Percentiles rank a stretch among this genome's conserved stretches.
These are phyloP conservation scores for Alliaria petiolata DNA, from an alignment of 345 rosid species.

Conservation along the genomic window DNA sequence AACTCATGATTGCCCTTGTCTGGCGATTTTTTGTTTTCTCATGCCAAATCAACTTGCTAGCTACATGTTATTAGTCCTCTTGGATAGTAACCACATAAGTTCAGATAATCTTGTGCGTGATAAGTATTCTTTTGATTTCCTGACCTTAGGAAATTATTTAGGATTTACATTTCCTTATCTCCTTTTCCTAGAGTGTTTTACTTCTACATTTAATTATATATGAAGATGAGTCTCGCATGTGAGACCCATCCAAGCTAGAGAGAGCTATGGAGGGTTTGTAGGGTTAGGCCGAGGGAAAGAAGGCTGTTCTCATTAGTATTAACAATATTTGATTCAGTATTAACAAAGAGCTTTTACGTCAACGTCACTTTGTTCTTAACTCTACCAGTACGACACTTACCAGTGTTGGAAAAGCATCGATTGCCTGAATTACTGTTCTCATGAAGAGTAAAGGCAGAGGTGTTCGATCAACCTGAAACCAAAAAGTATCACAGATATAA, in stretches of 20 bases:
- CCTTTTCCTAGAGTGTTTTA: not conserved
- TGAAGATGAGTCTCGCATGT: not conserved
- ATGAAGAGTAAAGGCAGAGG: constrained; percentile 91
- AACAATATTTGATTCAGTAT: not conserved
- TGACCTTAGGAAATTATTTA: too few relatives aligned
- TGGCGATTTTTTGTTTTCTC: too few relatives aligned
- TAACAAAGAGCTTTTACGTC: too few relatives aligned
- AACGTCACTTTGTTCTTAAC: too few relatives aligned
- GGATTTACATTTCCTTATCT: too few relatives aligned
- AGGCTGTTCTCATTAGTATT: not conserved
- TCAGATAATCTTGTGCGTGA: too few relatives aligned
- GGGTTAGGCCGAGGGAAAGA: not conserved
- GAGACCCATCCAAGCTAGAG: constrained; percentile 5
- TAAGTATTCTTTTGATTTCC: too few relatives aligned
- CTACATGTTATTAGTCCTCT: too few relatives aligned
- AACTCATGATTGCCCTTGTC: too few relatives aligned
- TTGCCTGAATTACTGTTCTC: constrained; percentile 98
- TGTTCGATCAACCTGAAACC: constrained; percentile 82
- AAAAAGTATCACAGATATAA: constrained; percentile 20
- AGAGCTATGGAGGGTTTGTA: not conserved
- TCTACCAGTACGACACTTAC: constrained; percentile 37
- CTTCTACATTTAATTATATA: not conserved
- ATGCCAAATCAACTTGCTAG: too few relatives aligned
- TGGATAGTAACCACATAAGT: too few relatives aligned
- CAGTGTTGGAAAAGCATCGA: constrained; percentile 92